phyloP scores from a whole-genome alignment of 768 basidiomycete species.

The Pleurotus tuber-regium region DNA sequence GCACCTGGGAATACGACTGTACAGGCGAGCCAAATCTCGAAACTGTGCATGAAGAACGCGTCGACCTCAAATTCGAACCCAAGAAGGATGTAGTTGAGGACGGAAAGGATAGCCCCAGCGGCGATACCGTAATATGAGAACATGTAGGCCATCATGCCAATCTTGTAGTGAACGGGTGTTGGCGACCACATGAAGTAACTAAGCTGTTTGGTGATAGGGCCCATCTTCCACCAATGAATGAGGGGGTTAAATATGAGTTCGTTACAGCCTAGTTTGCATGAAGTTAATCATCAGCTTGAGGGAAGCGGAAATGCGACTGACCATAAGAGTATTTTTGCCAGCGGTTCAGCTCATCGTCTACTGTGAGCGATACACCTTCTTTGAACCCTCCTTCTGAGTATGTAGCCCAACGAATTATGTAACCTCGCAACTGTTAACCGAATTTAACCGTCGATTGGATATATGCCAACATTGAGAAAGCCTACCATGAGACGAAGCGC shows the following conservation, averaged over 20 bases:
- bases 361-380: slow-evolving; percentile 88
- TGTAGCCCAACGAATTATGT: slow-evolving; percentile 82
- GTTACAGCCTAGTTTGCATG: slow-evolving; percentile 53
- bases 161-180: slow-evolving; percentile 81
- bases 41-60: slow-evolving; percentile 68
- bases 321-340: slow-evolving; percentile 92
- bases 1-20: slow-evolving; percentile 68
- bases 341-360: slow-evolving; percentile 86
- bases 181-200: slow-evolving; percentile 73
- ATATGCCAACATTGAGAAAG: background rate
- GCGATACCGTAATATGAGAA: slow-evolving; percentile 61
- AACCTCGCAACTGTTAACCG: slow-evolving; percentile 47
- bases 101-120: slow-evolving; percentile 55
- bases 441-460: background rate
- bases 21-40: slow-evolving; percentile 74
- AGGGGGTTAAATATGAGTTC: slow-evolving; percentile 87
- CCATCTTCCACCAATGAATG: slow-evolving; percentile 70
- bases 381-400: slow-evolving; percentile 86
- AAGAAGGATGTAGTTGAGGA: slow-evolving; percentile 70
- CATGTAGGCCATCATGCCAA: slow-evolving; percentile 75
- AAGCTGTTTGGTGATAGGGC: slow-evolving; percentile 83
- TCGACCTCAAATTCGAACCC: slow-evolving; percentile 63
- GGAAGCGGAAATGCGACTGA: slow-evolving; percentile 21
- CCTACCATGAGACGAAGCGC: slow-evolving; percentile 58
- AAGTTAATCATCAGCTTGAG: background rate